phyloP scores from a whole-genome alignment of 176 grass and related monocot genomes.

The Oryza nivara region DNA sequence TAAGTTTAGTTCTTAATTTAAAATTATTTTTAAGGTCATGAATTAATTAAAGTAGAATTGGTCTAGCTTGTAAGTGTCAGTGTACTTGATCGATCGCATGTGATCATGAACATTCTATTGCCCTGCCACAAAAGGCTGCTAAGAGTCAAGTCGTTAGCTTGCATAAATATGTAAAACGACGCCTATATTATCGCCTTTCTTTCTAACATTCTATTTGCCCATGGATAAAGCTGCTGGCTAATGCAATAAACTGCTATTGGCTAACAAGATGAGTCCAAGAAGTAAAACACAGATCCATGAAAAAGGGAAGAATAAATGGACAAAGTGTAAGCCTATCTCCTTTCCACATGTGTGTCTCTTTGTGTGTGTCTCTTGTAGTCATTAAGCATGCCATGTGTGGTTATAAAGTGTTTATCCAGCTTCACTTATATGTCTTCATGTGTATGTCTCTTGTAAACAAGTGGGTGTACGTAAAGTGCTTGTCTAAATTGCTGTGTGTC shows the following conservation, averaged over 20 bases:
- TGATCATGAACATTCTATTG: constrained; percentile 33
- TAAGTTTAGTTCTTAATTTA: background rate
- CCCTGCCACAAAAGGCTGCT: background rate
- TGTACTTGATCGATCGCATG: background rate
- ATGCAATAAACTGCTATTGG: constrained; percentile 38
- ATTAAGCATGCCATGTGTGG: background rate
- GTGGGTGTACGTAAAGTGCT: constrained; percentile 8
- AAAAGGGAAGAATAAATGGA: background rate
- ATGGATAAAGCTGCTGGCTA: constrained; percentile 30
- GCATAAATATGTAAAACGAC: background rate
- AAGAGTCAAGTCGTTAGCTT: constrained; percentile 10
- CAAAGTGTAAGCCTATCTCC: constrained; percentile 3
- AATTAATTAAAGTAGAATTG: background rate
- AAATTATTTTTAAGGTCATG: background rate
- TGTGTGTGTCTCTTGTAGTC: constrained; percentile 30
- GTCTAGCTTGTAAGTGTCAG: background rate
- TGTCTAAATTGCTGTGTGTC: constrained; percentile 7
- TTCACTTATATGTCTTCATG: constrained; percentile 37
- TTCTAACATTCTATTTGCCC: constrained; percentile 30
- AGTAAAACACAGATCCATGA: background rate
- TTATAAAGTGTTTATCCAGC: constrained; percentile 50
- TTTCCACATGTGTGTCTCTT: constrained; percentile 21
- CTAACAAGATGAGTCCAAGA: constrained; percentile 32
- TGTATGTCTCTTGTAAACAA: constrained; percentile 43
- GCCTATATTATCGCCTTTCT: background rate